Conservation (phyloP, 2,329 filamentous ascomycete genomes). For the Nothopassalora personata region DNA sequence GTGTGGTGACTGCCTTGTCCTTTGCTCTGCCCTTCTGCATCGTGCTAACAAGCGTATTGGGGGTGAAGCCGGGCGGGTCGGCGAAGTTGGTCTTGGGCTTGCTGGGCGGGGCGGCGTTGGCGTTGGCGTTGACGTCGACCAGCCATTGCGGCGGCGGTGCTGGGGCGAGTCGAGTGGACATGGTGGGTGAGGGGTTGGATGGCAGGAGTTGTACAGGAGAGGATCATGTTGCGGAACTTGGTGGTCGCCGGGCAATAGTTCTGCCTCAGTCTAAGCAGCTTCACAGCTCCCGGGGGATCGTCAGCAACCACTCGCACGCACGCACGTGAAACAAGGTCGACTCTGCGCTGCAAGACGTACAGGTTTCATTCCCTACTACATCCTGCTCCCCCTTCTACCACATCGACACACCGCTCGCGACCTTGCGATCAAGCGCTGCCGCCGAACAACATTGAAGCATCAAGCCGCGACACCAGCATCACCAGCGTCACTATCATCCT, state of each 20-base stretch:
- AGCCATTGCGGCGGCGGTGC: slow-evolving; percentile 72
- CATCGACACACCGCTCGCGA: not conserved
- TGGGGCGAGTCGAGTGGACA: slow-evolving; percentile 30
- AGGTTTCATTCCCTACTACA: too few species aligned
- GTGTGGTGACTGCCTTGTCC: slow-evolving; percentile 35
- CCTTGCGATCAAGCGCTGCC: not conserved
- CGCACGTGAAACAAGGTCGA: not conserved
- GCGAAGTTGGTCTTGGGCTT: slow-evolving; percentile 65
- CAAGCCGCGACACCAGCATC: not conserved
- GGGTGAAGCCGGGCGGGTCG: slow-evolving; percentile 75
- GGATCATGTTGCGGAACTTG: too few species aligned
- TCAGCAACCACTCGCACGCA: too few species aligned
- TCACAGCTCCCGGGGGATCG: too few species aligned
- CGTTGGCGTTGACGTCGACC: slow-evolving; percentile 67
- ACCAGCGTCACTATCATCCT: too few species aligned
- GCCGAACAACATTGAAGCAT: not conserved
- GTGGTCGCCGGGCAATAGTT: too few species aligned
- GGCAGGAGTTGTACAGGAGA: too few species aligned
- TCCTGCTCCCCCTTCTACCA: too few species aligned
- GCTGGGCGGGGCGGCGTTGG: slow-evolving; percentile 63
- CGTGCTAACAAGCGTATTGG: slow-evolving; percentile 3
- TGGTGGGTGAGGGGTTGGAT: not conserved
- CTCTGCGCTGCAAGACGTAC: too few species aligned
- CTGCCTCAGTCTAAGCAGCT: too few species aligned
- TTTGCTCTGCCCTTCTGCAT: slow-evolving; percentile 18